Base-by-base conservation (phyloP, 768 basidiomycete species). In the Lactarius indigo region DNA sequence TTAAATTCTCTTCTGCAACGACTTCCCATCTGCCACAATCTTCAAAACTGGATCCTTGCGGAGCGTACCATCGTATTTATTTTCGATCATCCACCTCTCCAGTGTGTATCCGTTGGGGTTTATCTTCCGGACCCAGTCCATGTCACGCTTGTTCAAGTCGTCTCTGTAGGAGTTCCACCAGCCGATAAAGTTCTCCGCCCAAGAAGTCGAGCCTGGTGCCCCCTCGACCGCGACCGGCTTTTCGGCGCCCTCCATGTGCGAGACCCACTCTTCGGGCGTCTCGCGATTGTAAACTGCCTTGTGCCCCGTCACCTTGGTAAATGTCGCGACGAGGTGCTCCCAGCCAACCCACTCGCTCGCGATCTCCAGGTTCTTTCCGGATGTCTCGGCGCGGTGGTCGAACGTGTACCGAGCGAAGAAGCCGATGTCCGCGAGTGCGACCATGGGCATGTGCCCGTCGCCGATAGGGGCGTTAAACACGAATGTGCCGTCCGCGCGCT, bases 151-250 rank as follows among this genome's bases (percentile, higher is more conserved):
- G 52, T 83, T 71, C 39, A 82, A 70, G 67, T 79, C 78, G 60
- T 84, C 83, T 35, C 80, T 71, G 75, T 76, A 84, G 59, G 77
- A 62, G 15, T 74, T 74, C 80, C 79, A 84, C 73, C 78, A 82
- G 4, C 75, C 78, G 31, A 74, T 73, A 71, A 83, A 83, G 70
- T 80, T 82, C 73, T 81, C 72, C 31, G 31, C 65, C 69, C 69
- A 74, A n/a, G 69, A 71, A 61, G 71, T 73, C 55, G 66, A 59
- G 42, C 66, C 72, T 28, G 54, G 15, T 31, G 31, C 70, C 10
- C 57, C 56, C 50, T 70, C 70, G 37, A 62, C 64, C 54, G 72
- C 75, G 15, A 75, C 63, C 1, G 73, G 75, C 26, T 39, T 30
- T 31, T 76, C 74, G 5, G 68, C 54, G 30, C 66, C 63, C 23